Percentiles rank a stretch among this genome's conserved stretches.
Evolutionary conservation across 768 basidiomycete genomes (phyloP).

Genomic region (Hortiboletus flavorubellus): DNA sequence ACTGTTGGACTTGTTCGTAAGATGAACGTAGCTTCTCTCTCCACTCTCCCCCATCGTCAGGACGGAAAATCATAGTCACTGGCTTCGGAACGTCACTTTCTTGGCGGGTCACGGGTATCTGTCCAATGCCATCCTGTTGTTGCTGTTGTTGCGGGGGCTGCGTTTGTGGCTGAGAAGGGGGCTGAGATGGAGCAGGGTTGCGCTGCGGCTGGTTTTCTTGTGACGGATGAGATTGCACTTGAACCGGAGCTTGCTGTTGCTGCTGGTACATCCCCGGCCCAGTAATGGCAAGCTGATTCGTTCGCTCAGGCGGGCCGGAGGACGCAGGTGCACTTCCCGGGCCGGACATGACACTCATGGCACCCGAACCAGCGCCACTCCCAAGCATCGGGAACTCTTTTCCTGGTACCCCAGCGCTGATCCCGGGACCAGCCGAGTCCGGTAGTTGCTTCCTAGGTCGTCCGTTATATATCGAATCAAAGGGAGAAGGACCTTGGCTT

Average conservation of each 20-base stretch:
- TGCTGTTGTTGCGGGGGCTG: constrained; percentile 18
- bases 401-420: constrained; percentile 33
- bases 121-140: constrained; percentile 17
- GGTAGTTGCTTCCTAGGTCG: constrained; percentile 80
- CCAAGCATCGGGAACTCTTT: constrained; percentile 70
- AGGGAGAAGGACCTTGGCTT: constrained; percentile 41
- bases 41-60: constrained; percentile 86
- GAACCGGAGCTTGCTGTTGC: constrained; percentile 28
- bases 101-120: constrained; percentile 5
- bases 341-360: constrained; percentile 48
- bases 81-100: constrained; percentile 22
- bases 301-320: constrained; percentile 51
- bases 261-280: constrained; percentile 42
- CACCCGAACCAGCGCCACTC: constrained; percentile 29
- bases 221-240: constrained; percentile 25
- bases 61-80: constrained; percentile 80
- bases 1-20: constrained; percentile 44
- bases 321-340: constrained; percentile 48
- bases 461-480: constrained; percentile 75
- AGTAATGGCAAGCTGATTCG: constrained; percentile 33
- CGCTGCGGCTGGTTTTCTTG: constrained; percentile 33
- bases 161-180: constrained; percentile 25
- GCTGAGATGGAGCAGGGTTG: constrained; percentile 30
- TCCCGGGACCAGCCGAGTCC: constrained; percentile 43
- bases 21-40: constrained; percentile 69